Percentiles rank a stretch among this genome's conserved stretches.
phyloP scores from a whole-genome alignment of 345 rosid genomes.

The Aurinia saxatilis region DNA sequence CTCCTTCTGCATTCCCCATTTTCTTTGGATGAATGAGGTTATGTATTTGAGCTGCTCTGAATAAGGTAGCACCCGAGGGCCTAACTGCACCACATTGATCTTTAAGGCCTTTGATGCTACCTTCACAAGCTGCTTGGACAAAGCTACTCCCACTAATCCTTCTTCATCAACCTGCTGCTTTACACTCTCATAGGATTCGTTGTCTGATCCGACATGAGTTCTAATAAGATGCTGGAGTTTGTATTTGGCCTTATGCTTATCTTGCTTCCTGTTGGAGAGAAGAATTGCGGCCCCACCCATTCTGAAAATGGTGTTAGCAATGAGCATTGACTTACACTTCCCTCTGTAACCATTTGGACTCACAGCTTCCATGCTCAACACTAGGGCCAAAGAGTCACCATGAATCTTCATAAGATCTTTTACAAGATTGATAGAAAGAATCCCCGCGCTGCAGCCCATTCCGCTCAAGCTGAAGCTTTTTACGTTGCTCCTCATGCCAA shows the following conservation, averaged over 20 bases:
- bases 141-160: constrained; percentile 43
- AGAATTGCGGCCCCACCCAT: constrained; percentile 59
- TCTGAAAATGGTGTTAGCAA: constrained; percentile 46
- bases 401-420: constrained; percentile 52
- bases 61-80: constrained; percentile 45
- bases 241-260: constrained; percentile 37
- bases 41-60: constrained; percentile 43
- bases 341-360: constrained; percentile 40
- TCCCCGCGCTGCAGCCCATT: constrained; percentile 62
- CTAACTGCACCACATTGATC: constrained; percentile 43
- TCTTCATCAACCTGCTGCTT: constrained; percentile 41
- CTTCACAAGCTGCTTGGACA: constrained; percentile 39
- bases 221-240: constrained; percentile 51
- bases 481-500: constrained; percentile 45
- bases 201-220: constrained; percentile 50
- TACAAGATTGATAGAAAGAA: constrained; percentile 40
- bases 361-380: constrained; percentile 54
- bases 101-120: constrained; percentile 45
- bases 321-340: constrained; percentile 43
- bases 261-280: constrained; percentile 45
- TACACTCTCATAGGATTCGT: constrained; percentile 39
- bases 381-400: constrained; percentile 41
- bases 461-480: constrained; percentile 52
- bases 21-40: constrained; percentile 27
- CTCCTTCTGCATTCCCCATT: constrained; percentile 20